Percentiles rank a stretch among this genome's conserved stretches.
These are phyloP conservation scores for Geotrichum macrosporum DNA, from an alignment of 1,139 yeast species.

Conservation along the genomic window DNA sequence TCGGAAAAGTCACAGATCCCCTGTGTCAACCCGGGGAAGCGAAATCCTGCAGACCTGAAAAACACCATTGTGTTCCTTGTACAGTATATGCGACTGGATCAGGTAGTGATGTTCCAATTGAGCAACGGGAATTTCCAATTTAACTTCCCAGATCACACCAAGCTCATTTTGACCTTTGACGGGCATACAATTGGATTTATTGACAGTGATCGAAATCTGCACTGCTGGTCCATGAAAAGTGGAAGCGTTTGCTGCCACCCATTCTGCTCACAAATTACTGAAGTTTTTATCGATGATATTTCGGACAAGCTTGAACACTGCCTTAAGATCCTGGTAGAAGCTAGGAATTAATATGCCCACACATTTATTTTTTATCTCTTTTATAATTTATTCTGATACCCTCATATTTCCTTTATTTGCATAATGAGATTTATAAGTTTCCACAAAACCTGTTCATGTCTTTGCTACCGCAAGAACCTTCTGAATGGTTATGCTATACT, in stretches of 20 bases:
- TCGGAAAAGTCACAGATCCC: constrained; percentile 4
- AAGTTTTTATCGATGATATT: constrained; percentile 8
- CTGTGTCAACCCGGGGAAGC: constrained; percentile 9
- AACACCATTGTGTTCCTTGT: constrained; percentile 24
- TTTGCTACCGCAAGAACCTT: no score
- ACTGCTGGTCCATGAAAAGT: constrained; percentile 44
- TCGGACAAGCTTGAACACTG: constrained; percentile 12
- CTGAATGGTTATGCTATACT: no score
- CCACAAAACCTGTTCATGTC: not conserved
- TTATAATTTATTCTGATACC: not conserved
- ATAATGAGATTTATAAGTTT: not conserved
- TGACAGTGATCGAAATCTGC: constrained; percentile 69
- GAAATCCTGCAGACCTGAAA: constrained; percentile 1
- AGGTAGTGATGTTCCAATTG: constrained; percentile 73
- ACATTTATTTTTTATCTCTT: not conserved
- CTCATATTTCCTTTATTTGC: not conserved
- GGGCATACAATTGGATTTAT: constrained; percentile 79
- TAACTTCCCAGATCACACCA: constrained; percentile 92
- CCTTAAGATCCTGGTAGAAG: constrained; percentile 3
- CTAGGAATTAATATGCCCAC: not conserved
- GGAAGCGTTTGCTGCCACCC: constrained; percentile 17
- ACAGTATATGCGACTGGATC: constrained; percentile 17
- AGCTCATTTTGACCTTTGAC: constrained; percentile 69
- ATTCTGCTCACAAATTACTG: constrained; percentile 10
- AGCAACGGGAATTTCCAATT: constrained; percentile 91